Evolutionary conservation across 805 yeast species (phyloP).

Genomic region (Myxozyma vanderwaltii): DNA sequence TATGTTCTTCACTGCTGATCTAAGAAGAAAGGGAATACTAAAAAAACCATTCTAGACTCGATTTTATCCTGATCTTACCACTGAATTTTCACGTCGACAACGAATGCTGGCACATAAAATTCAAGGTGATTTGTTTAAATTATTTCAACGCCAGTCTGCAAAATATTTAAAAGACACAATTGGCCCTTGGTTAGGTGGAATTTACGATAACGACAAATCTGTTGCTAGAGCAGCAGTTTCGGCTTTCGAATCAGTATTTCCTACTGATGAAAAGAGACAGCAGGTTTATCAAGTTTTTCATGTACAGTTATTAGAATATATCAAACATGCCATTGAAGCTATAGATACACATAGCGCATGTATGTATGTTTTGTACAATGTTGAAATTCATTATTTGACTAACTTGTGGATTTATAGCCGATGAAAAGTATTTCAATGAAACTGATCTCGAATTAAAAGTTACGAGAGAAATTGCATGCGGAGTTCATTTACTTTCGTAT

Average conservation of each 20-base stretch:
- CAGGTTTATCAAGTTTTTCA: slow-evolving; percentile 64
- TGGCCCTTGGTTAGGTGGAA: slow-evolving; percentile 73
- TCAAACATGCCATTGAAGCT: slow-evolving; percentile 50
- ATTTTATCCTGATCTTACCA: slow-evolving; percentile 74
- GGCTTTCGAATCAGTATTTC: slow-evolving; percentile 58
- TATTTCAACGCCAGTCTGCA: slow-evolving; percentile 57
- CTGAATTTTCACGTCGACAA: slow-evolving; percentile 68
- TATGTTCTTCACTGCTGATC: slow-evolving; percentile 36
- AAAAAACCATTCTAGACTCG: slow-evolving; percentile 46
- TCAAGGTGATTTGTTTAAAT: slow-evolving; percentile 56
- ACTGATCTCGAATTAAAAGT: slow-evolving; percentile 20
- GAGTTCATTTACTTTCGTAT: slow-evolving; percentile 19
- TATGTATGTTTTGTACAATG: neutral
- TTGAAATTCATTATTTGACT: too few species aligned
- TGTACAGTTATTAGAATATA: slow-evolving; percentile 57
- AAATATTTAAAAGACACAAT: slow-evolving; percentile 71
- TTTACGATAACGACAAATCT: slow-evolving; percentile 66
- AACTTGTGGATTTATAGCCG: slow-evolving; percentile 9
- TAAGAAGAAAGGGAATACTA: too few species aligned
- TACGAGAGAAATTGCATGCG: slow-evolving; percentile 26
- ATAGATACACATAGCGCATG: slow-evolving; percentile 18
- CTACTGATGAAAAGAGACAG: slow-evolving; percentile 54
- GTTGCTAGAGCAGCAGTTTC: slow-evolving; percentile 56
- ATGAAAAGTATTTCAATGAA: slow-evolving; percentile 28
- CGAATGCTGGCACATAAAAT: slow-evolving; percentile 64